A percentile compares a stretch with the other conserved stretches of the same genome.
phyloP scores from a whole-genome alignment of 2,329 filamentous ascomycete species.

The Fusarium illudens region DNA sequence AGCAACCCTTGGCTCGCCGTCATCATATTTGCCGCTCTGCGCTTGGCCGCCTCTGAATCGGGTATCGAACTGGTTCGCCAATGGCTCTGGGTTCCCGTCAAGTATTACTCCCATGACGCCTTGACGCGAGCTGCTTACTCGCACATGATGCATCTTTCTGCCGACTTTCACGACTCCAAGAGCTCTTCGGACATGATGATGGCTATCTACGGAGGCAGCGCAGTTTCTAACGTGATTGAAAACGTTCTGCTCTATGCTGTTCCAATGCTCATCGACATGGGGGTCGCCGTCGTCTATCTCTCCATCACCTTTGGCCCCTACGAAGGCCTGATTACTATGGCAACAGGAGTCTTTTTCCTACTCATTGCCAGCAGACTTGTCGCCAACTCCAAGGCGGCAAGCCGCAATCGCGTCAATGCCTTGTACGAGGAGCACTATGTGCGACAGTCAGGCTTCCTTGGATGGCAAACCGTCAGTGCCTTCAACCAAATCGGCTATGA shows the following conservation, averaged over 20 bases:
- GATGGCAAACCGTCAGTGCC: slow-evolving; percentile 67
- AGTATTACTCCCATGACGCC: slow-evolving; percentile 64
- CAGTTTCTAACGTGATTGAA: slow-evolving; percentile 65
- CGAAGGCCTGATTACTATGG: slow-evolving; percentile 69
- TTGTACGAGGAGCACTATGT: slow-evolving; percentile 65
- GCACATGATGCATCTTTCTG: slow-evolving; percentile 67
- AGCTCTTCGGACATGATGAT: slow-evolving; percentile 66
- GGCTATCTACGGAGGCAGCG: slow-evolving; percentile 63
- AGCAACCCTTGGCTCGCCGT: slow-evolving; percentile 63
- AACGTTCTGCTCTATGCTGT: slow-evolving; percentile 65
- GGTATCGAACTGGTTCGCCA: slow-evolving; percentile 63
- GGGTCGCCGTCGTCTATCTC: slow-evolving; percentile 67
- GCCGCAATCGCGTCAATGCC: slow-evolving; percentile 60
- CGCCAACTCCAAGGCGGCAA: slow-evolving; percentile 57
- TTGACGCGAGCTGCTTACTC: slow-evolving; percentile 65
- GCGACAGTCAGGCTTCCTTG: slow-evolving; percentile 63
- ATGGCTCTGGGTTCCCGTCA: slow-evolving; percentile 66
- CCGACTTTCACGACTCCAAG: slow-evolving; percentile 69
- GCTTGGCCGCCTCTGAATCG: slow-evolving; percentile 62
- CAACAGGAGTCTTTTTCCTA: slow-evolving; percentile 65
- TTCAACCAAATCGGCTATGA: slow-evolving; percentile 69
- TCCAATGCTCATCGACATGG: slow-evolving; percentile 68
- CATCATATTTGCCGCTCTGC: slow-evolving; percentile 59
- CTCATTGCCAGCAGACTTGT: slow-evolving; percentile 63
- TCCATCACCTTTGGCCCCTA: slow-evolving; percentile 67